These are phyloP conservation scores for Aureobasidium melanogenum DNA, from an alignment of 2,329 filamentous ascomycete species.

Conservation along the genomic window DNA sequence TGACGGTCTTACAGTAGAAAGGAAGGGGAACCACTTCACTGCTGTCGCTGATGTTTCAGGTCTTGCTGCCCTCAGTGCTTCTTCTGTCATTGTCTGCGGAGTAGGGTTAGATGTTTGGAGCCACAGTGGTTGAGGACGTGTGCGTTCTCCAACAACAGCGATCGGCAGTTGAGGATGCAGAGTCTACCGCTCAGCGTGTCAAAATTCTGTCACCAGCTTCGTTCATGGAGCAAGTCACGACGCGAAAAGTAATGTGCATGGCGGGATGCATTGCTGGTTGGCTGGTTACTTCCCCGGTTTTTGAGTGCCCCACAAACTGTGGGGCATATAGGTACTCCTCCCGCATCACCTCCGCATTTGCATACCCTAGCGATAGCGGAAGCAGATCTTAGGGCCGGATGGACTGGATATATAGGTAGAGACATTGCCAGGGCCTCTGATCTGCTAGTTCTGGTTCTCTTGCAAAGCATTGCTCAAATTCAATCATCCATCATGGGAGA, in stretches of 20 bases:
- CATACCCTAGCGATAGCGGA: not conserved
- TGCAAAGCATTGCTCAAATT: not conserved
- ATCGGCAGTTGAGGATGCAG: constrained; percentile 7
- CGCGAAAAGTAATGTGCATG: not conserved
- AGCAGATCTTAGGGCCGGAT: not conserved
- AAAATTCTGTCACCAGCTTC: not conserved
- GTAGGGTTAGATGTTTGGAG: constrained; percentile 39
- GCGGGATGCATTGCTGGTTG: not conserved
- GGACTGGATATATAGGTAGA: not conserved
- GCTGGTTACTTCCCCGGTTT: not conserved
- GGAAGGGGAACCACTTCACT: constrained; percentile 30
- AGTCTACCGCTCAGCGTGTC: not conserved
- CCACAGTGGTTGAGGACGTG: not conserved
- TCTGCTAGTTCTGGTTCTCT: not conserved
- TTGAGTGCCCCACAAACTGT: not conserved
- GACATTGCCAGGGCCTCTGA: not conserved
- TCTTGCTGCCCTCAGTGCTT: constrained; percentile 31
- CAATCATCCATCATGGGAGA: not conserved
- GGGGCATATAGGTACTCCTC: not conserved
- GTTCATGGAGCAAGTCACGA: not conserved
- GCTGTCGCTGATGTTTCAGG: constrained; percentile 48
- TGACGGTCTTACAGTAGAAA: constrained; percentile 25
- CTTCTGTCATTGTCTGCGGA: constrained; percentile 34
- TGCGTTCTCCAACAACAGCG: not conserved
- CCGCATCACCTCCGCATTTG: constrained; percentile 1